Evolutionary conservation across 192 early-diverging fungal genomes (phyloP), one percentile per base, ranked within the genome.

Genomic region (Backusella morwellensis): DNA sequence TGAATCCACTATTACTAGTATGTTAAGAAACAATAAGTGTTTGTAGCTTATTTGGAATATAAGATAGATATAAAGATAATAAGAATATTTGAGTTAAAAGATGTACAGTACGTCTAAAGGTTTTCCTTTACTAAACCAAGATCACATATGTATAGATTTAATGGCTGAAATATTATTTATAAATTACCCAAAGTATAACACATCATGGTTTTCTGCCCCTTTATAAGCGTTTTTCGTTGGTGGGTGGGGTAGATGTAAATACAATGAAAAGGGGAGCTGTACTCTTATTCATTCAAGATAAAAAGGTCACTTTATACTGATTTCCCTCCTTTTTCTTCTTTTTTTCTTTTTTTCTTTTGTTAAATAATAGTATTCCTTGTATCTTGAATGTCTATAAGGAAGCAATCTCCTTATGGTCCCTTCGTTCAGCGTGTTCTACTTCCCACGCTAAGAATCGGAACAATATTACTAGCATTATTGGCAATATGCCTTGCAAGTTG

Each of bases 331-430:
- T 29, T 63, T 63, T 63, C 26, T 29, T 29, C 56, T 63, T 59
- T 3, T 59, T 11, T 26, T 59, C 23, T 11, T 29, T 14, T 29
- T 63, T 6, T 29, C 19, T 63, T 63, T 63, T 63, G 8, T 2
- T 56, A 8, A 21, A n/a, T 6, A 21, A 21, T 56, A 21, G 7
- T 21, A 21, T 29, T 29, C 12, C n/a, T 2, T 26, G 12, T 59
- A 29, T 63, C 26, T 29, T 63, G 56, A 56, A 69, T 69, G 68
- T 38, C 68, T 7, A 69, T 69, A 69, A 36, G 68, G 68, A 69
- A 69, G n/a, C 68, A 36, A 38, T 69, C 68, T 21, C 68, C 68
- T 69, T 69, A 69, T 69, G 68, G 68, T 36, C 68, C 68, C 17
- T 69, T 69, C 21, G 19, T 69, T 69, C 35, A 69, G 35, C 32